phyloP scores from a whole-genome alignment of 257 asterid species.

The Fraxinus pennsylvanica region DNA sequence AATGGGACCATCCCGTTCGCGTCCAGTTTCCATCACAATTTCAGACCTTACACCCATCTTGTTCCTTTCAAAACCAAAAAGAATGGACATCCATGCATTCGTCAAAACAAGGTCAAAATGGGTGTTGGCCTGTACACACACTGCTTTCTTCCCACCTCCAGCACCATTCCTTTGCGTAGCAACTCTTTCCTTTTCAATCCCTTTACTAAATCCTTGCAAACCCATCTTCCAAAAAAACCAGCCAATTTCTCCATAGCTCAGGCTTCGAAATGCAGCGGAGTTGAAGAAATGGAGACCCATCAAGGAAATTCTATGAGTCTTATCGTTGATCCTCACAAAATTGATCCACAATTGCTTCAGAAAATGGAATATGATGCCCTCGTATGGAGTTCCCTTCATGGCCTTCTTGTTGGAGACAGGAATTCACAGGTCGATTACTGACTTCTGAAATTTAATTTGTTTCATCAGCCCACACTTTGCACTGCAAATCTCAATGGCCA shows the following conservation, averaged over 20 bases:
- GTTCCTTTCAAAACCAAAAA: too few relatives aligned
- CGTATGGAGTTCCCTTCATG: constrained; percentile 89
- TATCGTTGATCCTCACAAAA: constrained; percentile 61
- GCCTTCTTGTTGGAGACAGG: constrained; percentile 86
- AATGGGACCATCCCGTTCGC: too few relatives aligned
- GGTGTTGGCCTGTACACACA: constrained; percentile 20
- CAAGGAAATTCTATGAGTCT: constrained; percentile 31
- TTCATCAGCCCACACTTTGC: too few relatives aligned
- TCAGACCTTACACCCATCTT: too few relatives aligned
- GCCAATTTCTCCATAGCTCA: constrained; percentile 36
- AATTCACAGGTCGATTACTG: constrained; percentile 54
- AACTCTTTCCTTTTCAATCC: constrained; percentile 17
- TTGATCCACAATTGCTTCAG: constrained; percentile 60
- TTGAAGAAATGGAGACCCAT: constrained; percentile 28
- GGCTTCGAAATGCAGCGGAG: constrained; percentile 39
- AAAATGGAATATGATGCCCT: constrained; percentile 71
- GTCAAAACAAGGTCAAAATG: constrained; percentile 20
- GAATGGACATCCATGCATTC: too few relatives aligned
- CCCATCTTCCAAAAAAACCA: constrained; percentile 32
- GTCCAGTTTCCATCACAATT: too few relatives aligned
- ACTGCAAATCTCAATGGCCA: too few relatives aligned
- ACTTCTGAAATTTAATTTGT: not conserved
- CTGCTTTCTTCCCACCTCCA: constrained; percentile 13
- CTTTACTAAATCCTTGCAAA: constrained; percentile 16
- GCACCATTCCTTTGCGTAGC: constrained; percentile 6